Evolutionary conservation across 2,329 filamentous ascomycete species (phyloP), one percentile per base, ranked within the genome.

Genomic region (Paecilomyces formosus): DNA sequence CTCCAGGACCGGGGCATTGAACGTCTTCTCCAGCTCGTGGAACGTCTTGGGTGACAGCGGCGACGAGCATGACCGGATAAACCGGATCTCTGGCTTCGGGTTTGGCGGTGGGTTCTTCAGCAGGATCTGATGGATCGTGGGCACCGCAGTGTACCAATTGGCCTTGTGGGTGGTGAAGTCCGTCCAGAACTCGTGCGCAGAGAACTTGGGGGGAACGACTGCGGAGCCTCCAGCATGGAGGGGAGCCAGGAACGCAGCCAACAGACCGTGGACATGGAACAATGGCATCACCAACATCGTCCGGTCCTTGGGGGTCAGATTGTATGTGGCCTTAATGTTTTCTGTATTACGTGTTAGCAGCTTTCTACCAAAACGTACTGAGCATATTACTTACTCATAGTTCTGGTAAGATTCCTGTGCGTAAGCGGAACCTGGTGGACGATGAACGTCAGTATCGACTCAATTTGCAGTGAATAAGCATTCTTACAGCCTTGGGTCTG

Each of bases 111-210:
- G 85, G 64, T 83, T 86, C 76, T 88, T 90, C 59, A 96, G 84
- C 3, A 96, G 81, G 67, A 96, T 93, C 70, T 94, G 90, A 74
- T 95, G 91, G 70, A 96, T 95, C 0, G 91, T 95, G 1, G 91
- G 91, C n/a, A 94, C 91, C 0, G 91, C 91, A 0, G 90, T 94
- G 76, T 94, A 96, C 91, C 91, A 96, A 72, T 90, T 96, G 26
- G 90, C 91, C 63, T 85, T 81, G 77, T 92, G 81, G 5, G 81
- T 78, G 64, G 81, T 81, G 68, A 94, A 94, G 72, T 94, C 87
- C 24, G 75, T 73, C 91, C 91, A 96, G 76, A 96, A 96, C 21
- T 89, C 86, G 1, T 84, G 83, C 8, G 91, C 90, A 3, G 89
- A 93, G 81, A 95, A 95, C 68, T 87, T 88, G 56, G 80, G 68